Evolutionary conservation across 495 filamentous ascomycete genomes (phyloP), one percentile per base, ranked within the genome.

Genomic region (Penicillium nucicola): DNA sequence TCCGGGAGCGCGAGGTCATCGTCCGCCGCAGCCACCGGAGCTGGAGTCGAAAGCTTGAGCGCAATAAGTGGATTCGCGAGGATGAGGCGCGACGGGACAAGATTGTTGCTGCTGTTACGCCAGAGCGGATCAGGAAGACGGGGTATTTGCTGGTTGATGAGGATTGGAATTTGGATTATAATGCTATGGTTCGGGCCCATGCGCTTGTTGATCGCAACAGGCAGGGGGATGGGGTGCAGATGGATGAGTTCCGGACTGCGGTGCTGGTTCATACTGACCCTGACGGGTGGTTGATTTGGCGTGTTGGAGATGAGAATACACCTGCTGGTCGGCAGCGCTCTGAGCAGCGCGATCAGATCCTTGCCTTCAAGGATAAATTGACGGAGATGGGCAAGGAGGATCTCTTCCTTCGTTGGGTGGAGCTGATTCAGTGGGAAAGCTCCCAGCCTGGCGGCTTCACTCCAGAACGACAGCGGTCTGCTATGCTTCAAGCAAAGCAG

Each of bases 331-430:
- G 74, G n/a, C 70, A 68, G 2, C 58, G 61, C 10, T 63, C 66
- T 6, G 60, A 48, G 10, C 72, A 77, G 30, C 67, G 84, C 13
- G 77, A 79, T 33, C 84, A 88, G 64, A 78, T 90, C 8, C 71
- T 90, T 35, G 71, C 75, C 1, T 90, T 93, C 61, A 82, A 85
- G 61, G 85, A 91, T 35, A 79, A 79, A 39, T 71, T 95, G 51
- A 76, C 79, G 3, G 74, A 74, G 2, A 69, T 91, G 62, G 87
- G 87, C 9, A 92, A 93, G 66, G 90, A 93, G 64, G 80, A 84
- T 48, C 64, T 95, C 7, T 95, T 95, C 69, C 93, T 84, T 67
- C 78, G 84, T 28, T 91, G 88, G 87, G 85, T 92, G 42, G 90
- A 95, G 70, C 66, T 93, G 47, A 76, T 95, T 33, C 89, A 95